A percentile compares a stretch with the other conserved stretches of the same genome.
phyloP scores from a whole-genome alignment of 306 rosid species.

The Vigna reflexopilosa region DNA sequence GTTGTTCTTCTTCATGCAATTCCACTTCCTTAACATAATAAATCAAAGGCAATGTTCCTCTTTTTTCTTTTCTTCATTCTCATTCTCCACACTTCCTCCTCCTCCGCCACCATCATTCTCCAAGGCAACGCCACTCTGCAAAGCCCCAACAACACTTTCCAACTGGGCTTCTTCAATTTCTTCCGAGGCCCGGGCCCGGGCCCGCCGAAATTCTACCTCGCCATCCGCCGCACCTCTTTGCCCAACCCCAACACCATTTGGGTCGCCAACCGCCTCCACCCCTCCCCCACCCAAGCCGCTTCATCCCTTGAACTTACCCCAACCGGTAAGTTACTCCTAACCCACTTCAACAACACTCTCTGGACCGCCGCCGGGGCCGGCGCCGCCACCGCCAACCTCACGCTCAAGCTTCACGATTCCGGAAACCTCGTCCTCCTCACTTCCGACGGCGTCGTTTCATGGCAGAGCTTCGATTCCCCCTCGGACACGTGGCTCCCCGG shows the following conservation, averaged over 20 bases:
- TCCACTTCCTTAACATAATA: neutral
- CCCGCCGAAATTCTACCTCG: conserved; percentile 52
- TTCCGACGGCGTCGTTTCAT: conserved; percentile 41
- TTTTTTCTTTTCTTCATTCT: neutral
- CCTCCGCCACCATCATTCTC: neutral
- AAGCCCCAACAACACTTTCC: conserved; percentile 62
- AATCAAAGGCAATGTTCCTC: conserved; percentile 24
- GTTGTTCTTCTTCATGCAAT: neutral
- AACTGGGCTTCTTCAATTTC: conserved; percentile 61
- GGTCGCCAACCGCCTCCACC: conserved; percentile 73
- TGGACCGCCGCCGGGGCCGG: conserved; percentile 52
- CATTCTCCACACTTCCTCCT: neutral
- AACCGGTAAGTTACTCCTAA: conserved; percentile 57
- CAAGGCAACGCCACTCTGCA: conserved; percentile 48
- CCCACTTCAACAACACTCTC: conserved; percentile 43
- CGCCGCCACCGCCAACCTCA: neutral
- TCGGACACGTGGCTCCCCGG: conserved; percentile 87
- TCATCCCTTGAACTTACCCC: conserved; percentile 51
- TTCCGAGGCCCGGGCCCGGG: conserved; percentile 19
- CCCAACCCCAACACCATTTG: conserved; percentile 59
- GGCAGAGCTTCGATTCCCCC: conserved; percentile 91
- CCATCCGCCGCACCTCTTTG: conserved; percentile 58
- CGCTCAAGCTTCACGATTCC: conserved; percentile 48
- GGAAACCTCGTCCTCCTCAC: conserved; percentile 64
- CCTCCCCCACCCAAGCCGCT: conserved; percentile 33